Conservation (phyloP, 1,284 basidiomycete genomes). For the Inonotus hispidus region DNA sequence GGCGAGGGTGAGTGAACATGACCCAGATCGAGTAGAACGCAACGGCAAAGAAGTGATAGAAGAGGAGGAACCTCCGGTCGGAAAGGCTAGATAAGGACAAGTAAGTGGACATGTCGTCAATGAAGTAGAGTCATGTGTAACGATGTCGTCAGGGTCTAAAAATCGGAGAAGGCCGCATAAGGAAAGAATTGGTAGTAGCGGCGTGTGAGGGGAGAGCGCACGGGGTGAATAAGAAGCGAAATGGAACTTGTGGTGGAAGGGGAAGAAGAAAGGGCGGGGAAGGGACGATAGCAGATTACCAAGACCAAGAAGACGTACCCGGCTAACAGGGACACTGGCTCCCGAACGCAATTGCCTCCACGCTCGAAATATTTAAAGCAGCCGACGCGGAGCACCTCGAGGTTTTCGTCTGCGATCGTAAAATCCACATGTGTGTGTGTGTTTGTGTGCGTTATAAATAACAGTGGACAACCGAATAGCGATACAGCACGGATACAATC, state of each 20-base stretch:
- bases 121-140: not conserved
- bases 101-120: not conserved
- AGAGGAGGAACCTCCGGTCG: constrained; percentile 74
- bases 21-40: constrained; percentile 91
- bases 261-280: not conserved
- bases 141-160: not conserved
- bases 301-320: constrained; percentile 43
- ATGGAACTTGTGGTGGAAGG: not conserved
- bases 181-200: constrained; percentile 15
- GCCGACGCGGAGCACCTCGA: constrained; percentile 84
- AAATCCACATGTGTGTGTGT: not conserved
- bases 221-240: not conserved
- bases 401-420: constrained; percentile 59
- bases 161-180: not conserved
- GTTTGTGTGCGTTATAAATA: not conserved
- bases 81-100: constrained; percentile 43
- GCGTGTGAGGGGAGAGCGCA: not conserved
- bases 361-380: constrained; percentile 98
- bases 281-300: not conserved
- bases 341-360: constrained; percentile 85
- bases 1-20: constrained; percentile 69
- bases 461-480: constrained; percentile 15
- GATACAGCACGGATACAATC: constrained; percentile 8
- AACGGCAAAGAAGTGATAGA: constrained; percentile 93
- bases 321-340: constrained; percentile 83